phyloP scores from a whole-genome alignment of 2,329 filamentous ascomycete genomes.

The Neofusicoccum cordaticola region DNA sequence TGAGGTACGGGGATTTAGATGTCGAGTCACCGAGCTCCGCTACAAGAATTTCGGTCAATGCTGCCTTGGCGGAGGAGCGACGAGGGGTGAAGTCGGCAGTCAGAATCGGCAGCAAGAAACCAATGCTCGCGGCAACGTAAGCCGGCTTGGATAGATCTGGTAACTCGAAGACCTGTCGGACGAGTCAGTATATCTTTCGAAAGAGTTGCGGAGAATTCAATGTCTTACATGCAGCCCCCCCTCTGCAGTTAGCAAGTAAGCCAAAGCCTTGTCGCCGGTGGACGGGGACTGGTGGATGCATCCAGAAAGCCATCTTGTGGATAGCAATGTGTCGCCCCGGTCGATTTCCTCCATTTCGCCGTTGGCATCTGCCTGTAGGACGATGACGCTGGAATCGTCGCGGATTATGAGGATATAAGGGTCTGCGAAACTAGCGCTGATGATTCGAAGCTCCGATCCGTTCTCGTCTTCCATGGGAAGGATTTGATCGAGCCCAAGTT shows the following conservation, averaged over 20 bases:
- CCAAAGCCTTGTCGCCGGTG: slow-evolving; percentile 56
- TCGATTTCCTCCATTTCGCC: slow-evolving; percentile 84
- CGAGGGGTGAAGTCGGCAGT: slow-evolving; percentile 68
- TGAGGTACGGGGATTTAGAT: slow-evolving; percentile 70
- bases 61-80: slow-evolving; percentile 69
- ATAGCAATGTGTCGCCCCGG: slow-evolving; percentile 56
- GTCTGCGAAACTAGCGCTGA: slow-evolving; percentile 80
- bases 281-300: slow-evolving; percentile 72
- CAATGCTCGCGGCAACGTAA: slow-evolving; percentile 72
- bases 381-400: slow-evolving; percentile 76
- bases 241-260: slow-evolving; percentile 74
- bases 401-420: slow-evolving; percentile 80
- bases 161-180: slow-evolving; percentile 68
- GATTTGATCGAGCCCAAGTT: slow-evolving; percentile 85
- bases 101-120: slow-evolving; percentile 73
- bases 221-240: slow-evolving; percentile 70
- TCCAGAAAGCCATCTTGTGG: slow-evolving; percentile 76
- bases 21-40: slow-evolving; percentile 79
- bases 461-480: slow-evolving; percentile 91
- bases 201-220: neutral
- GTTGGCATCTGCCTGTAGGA: slow-evolving; percentile 75
- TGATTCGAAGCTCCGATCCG: slow-evolving; percentile 72
- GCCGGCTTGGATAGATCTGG: slow-evolving; percentile 69
- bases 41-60: slow-evolving; percentile 74
- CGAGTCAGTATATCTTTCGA: neutral